Evolutionary conservation across 192 early-diverging fungal genomes (phyloP).

Genomic region (Entomortierella chlamydospora): DNA sequence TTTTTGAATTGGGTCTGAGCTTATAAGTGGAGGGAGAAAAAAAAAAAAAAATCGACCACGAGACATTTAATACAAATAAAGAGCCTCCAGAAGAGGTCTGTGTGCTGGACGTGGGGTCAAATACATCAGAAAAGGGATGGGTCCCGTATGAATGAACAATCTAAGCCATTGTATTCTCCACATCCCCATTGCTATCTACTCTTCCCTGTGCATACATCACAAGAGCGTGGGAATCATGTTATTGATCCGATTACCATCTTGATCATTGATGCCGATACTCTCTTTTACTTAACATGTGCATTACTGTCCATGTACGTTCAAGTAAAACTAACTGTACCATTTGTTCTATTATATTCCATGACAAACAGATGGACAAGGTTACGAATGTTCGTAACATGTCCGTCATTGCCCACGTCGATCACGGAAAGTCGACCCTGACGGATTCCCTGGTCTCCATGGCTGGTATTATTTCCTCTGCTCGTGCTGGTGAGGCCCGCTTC

Average conservation of each 20-base stretch:
- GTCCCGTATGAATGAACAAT: neutral
- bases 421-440: conserved; percentile 96
- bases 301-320: neutral
- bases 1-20: too few relatives aligned
- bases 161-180: neutral
- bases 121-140: neutral
- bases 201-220: too few relatives aligned
- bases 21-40: neutral
- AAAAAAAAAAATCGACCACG: conserved; percentile 3
- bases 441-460: conserved; percentile 98
- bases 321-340: too few relatives aligned
- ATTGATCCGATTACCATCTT: too few relatives aligned
- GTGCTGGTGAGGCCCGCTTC: conserved; percentile 96
- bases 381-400: conserved; percentile 99
- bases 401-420: conserved; percentile 99
- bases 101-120: conserved; percentile 12
- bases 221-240: conserved; percentile 21
- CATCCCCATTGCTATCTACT: neutral
- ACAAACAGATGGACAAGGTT: conserved; percentile 76
- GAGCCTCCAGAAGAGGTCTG: neutral
- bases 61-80: conserved; percentile 9
- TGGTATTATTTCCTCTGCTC: conserved; percentile 97
- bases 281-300: neutral
- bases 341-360: too few relatives aligned
- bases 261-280: too few relatives aligned